These are phyloP conservation scores for Trypanosoma vivax DNA, from an alignment of 208 protist species.

Conservation along the genomic window DNA sequence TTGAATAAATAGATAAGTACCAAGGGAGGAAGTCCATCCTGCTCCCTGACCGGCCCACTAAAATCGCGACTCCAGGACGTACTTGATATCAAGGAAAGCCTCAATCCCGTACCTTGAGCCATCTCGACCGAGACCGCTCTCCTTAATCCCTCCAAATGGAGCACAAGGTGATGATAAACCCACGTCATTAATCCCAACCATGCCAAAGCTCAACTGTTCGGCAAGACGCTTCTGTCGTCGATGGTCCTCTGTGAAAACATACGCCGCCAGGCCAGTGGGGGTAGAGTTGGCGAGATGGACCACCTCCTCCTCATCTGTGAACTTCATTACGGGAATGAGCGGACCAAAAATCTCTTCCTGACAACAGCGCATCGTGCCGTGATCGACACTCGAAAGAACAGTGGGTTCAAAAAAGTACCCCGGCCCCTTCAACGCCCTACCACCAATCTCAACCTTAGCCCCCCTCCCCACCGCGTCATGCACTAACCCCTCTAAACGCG, in stretches of 20 bases:
- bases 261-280: slow-evolving; percentile 63
- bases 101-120: slow-evolving; percentile 88
- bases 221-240: slow-evolving; percentile 51
- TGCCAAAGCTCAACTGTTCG: slow-evolving; percentile 67
- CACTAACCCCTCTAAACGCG: slow-evolving; percentile 42
- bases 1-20: too few species aligned
- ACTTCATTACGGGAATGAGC: slow-evolving; percentile 67
- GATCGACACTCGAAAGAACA: slow-evolving; percentile 57
- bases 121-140: slow-evolving; percentile 84
- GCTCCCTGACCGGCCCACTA: slow-evolving; percentile 12
- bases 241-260: slow-evolving; percentile 76
- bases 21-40: too few species aligned
- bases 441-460: slow-evolving; percentile 59
- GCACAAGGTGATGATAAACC: slow-evolving; percentile 41
- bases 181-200: slow-evolving; percentile 81
- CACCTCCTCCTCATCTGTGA: slow-evolving; percentile 65
- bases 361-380: slow-evolving; percentile 48
- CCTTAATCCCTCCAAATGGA: slow-evolving; percentile 90
- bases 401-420: slow-evolving; percentile 87
- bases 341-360: slow-evolving; percentile 90
- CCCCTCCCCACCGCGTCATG: slow-evolving; percentile 60
- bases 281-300: slow-evolving; percentile 75
- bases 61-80: slow-evolving; percentile 59
- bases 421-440: slow-evolving; percentile 24
- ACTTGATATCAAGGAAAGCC: slow-evolving; percentile 80